These are phyloP conservation scores for Fusarium sp. DNA, from an alignment of 2,329 filamentous ascomycete genomes.

Conservation along the genomic window DNA sequence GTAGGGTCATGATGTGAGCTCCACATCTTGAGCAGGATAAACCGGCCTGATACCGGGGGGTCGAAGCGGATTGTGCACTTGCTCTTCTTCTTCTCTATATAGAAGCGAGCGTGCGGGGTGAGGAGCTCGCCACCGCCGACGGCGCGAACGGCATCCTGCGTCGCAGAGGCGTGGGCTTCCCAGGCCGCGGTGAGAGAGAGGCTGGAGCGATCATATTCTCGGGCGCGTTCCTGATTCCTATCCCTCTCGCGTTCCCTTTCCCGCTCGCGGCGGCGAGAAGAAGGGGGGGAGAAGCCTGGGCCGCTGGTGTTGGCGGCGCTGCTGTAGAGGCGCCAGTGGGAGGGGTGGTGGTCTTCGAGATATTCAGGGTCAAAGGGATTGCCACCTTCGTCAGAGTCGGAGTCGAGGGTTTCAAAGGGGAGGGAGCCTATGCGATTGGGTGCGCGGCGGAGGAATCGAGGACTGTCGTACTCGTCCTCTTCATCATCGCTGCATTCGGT, in stretches of 20 bases:
- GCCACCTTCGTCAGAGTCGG: conserved; percentile 47
- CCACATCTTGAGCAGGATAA: conserved; percentile 91
- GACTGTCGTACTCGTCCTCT: conserved; percentile 50
- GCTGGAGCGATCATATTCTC: conserved; percentile 29
- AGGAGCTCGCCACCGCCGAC: conserved; percentile 69
- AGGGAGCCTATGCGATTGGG: conserved; percentile 64
- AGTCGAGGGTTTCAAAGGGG: conserved; percentile 62
- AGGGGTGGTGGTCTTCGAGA: conserved; percentile 41
- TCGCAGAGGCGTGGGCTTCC: conserved; percentile 62
- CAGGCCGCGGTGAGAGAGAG: conserved; percentile 48
- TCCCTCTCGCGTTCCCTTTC: conserved; percentile 34
- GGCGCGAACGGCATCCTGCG: conserved; percentile 65
- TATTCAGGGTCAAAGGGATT: conserved; percentile 44
- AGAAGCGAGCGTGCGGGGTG: conserved; percentile 81
- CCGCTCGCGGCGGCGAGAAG: conserved; percentile 28
- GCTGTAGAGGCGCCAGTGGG: conserved; percentile 40
- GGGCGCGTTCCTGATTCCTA: conserved; percentile 24
- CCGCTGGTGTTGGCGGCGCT: conserved; percentile 23
- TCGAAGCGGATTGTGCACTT: conserved; percentile 89
- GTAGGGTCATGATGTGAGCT: conserved; percentile 72
- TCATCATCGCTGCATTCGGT: conserved; percentile 70
- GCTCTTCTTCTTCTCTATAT: conserved; percentile 82
- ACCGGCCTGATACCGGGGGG: conserved; percentile 81
- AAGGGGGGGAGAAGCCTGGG: conserved; percentile 25
- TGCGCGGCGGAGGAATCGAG: conserved; percentile 50